Percentiles rank a stretch among this genome's conserved stretches.
Conservation (phyloP, 306 rosid genomes). For the Pyrus bretschneideri region DNA sequence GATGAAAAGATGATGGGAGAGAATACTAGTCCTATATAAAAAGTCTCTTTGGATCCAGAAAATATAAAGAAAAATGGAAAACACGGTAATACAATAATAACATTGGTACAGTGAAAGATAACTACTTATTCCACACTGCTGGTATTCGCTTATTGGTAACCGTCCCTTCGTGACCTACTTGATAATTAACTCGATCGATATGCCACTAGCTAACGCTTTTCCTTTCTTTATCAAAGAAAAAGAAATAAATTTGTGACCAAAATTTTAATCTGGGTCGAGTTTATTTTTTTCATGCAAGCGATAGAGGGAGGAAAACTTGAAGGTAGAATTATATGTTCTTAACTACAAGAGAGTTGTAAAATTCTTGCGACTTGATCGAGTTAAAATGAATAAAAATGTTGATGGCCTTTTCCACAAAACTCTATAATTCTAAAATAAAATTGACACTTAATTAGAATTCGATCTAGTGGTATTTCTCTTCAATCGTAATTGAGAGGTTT, state of each 20-base stretch:
- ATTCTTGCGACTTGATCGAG: not conserved
- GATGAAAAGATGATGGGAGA: no score
- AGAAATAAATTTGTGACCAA: not conserved
- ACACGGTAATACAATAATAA: not conserved
- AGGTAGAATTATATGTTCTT: no score
- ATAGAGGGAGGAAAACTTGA: no score
- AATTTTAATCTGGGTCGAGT: not conserved
- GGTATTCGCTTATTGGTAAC: not conserved
- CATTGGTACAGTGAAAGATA: not conserved
- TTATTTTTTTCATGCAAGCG: no score
- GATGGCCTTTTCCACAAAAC: not conserved
- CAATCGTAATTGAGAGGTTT: accelerated
- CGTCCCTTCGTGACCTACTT: not conserved
- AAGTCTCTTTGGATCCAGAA: not conserved
- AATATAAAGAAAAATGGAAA: not conserved
- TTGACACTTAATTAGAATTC: no score
- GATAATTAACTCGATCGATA: not conserved
- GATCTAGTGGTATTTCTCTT: not conserved
- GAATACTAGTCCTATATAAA: no score
- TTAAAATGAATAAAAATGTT: not conserved
- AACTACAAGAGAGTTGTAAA: no score
- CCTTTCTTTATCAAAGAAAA: not conserved
- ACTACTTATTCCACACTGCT: not conserved
- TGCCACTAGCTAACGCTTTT: not conserved
- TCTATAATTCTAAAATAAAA: no score